These are phyloP conservation scores for Picea sitchensis DNA, from an alignment of 75 land plant genomes.

Conservation along the genomic window DNA sequence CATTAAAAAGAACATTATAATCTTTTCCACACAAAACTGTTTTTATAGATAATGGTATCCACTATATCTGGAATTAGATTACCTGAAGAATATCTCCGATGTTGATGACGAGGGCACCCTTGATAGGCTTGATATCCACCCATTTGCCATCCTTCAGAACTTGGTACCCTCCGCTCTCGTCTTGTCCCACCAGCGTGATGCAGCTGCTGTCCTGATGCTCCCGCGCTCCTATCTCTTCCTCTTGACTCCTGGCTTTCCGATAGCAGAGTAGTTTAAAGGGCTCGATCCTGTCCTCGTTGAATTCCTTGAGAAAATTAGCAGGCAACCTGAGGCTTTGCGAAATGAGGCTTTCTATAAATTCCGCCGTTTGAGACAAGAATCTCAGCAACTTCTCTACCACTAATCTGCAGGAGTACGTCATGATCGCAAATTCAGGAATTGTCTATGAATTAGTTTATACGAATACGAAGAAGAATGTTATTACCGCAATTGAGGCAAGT, in stretches of 20 bases:
- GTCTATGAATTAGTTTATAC: not conserved
- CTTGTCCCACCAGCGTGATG: constrained; percentile 43
- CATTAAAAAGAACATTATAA: too few species aligned
- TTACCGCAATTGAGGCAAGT: constrained; percentile 28
- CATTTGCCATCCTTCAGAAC: constrained; percentile 50
- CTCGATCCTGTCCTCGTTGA: constrained; percentile 22
- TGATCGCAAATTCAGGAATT: too few species aligned
- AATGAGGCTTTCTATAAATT: constrained; percentile 18
- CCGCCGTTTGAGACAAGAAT: constrained; percentile 7
- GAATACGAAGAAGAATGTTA: not conserved
- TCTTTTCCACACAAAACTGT: too few species aligned
- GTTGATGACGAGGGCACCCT: constrained; percentile 39
- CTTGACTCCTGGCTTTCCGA: constrained; percentile 15
- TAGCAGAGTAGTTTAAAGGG: constrained; percentile 19
- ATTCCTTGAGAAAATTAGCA: constrained; percentile 12
- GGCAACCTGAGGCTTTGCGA: constrained; percentile 23
- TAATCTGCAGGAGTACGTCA: not conserved
- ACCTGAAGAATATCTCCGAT: constrained; percentile 56
- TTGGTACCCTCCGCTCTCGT: constrained; percentile 43
- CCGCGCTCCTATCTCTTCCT: constrained; percentile 24
- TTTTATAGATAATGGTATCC: too few species aligned
- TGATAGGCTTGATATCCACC: constrained; percentile 32
- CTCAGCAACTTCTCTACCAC: constrained; percentile 6
- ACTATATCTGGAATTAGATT: too few species aligned
- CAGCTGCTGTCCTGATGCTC: constrained; percentile 39